Conservation (phyloP, 805 yeast species). For the Scheffersomyces spartinae region DNA sequence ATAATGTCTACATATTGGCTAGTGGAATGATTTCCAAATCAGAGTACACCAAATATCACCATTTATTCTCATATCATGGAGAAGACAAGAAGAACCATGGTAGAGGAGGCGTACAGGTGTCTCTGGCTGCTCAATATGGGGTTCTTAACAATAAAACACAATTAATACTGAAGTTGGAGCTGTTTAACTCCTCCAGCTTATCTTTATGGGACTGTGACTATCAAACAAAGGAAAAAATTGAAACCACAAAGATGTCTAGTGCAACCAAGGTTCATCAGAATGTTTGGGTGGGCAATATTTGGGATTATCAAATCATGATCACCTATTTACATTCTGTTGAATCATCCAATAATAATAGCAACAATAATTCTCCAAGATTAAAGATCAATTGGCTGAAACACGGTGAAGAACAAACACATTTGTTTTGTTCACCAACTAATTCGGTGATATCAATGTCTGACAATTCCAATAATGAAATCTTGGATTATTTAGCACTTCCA, state of each 20-base stretch:
- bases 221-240: constrained; percentile 65
- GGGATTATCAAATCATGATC: constrained; percentile 45
- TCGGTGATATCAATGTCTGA: no score
- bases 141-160: constrained; percentile 10
- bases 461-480: constrained; percentile 4
- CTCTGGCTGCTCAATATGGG: no score
- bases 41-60: no score
- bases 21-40: no score
- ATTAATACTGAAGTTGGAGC: constrained; percentile 5
- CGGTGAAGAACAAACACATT: constrained; percentile 11
- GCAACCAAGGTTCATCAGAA: constrained; percentile 47
- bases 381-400: constrained; percentile 3
- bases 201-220: constrained; percentile 55
- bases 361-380: constrained; percentile 4
- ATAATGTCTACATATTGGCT: no score
- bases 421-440: no score
- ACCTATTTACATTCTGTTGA: constrained; percentile 3
- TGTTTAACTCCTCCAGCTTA: constrained; percentile 4
- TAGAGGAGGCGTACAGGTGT: no score
- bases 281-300: constrained; percentile 77
- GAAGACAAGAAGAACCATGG: no score
- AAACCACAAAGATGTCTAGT: constrained; percentile 72
- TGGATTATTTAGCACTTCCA: constrained; percentile 29
- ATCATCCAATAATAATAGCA: constrained; percentile 5
- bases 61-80: no score